Percentiles rank a stretch among this genome's conserved stretches.
Conservation (phyloP, 805 yeast species). For the Spathaspora sp. region DNA sequence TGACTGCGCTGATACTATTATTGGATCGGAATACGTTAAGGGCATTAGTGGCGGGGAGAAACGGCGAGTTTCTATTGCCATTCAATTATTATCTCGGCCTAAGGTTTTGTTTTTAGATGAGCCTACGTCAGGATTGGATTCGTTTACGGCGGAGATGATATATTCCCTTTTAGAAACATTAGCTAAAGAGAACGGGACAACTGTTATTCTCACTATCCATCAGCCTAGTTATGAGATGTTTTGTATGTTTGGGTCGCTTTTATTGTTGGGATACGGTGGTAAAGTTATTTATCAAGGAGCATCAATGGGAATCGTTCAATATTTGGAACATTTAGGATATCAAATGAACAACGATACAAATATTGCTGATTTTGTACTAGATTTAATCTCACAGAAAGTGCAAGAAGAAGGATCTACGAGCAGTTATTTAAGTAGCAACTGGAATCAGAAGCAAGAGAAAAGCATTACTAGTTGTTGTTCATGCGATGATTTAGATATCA, state of each 20-base stretch:
- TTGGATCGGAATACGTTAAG: slow-evolving; percentile 34
- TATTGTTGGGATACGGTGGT: slow-evolving; percentile 73
- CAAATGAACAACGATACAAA: slow-evolving; percentile 42
- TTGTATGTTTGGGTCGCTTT: slow-evolving; percentile 62
- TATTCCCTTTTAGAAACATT: slow-evolving; percentile 55
- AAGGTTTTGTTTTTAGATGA: slow-evolving; percentile 74
- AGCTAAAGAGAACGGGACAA: slow-evolving; percentile 57
- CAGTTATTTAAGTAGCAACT: slow-evolving; percentile 15
- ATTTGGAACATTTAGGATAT: slow-evolving; percentile 49
- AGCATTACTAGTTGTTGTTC: background rate
- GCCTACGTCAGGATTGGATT: slow-evolving; percentile 86
- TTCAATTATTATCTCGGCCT: slow-evolving; percentile 71
- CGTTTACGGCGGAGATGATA: slow-evolving; percentile 71
- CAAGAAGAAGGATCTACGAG: slow-evolving; percentile 19
- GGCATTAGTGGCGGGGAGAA: slow-evolving; percentile 58
- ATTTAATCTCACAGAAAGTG: slow-evolving; percentile 51
- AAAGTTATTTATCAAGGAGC: slow-evolving; percentile 64
- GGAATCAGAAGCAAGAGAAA: slow-evolving; percentile 13
- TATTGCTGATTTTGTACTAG: slow-evolving; percentile 73
- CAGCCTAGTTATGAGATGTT: slow-evolving; percentile 76
- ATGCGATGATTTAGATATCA: slow-evolving; percentile 30
- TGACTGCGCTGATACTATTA: slow-evolving; percentile 71
- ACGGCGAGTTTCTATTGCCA: slow-evolving; percentile 77
- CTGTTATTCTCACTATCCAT: slow-evolving; percentile 72
- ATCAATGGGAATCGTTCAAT: slow-evolving; percentile 39